Evolutionary conservation across 306 rosid genomes (phyloP), one percentile per base, ranked within the genome.

Genomic region (Vicia villosa): DNA sequence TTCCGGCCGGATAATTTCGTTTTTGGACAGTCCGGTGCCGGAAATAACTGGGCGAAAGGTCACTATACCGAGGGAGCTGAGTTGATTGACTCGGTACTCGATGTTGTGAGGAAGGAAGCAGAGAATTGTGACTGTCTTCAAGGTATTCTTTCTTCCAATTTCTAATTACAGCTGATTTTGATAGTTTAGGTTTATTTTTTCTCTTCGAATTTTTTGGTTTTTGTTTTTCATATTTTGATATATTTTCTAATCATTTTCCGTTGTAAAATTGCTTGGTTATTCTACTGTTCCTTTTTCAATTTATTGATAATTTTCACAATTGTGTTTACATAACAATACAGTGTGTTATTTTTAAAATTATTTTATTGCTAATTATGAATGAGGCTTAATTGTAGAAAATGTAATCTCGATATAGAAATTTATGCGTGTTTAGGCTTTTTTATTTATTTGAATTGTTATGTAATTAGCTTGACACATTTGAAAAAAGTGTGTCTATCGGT

Each of bases 11-110:
- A 81, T 68, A 85, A 85, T 74, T 85, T 82, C 64, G 83, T 85
- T 0, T 81, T 84, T 32, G 82, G 86, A 4, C 84, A 84, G 77
- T 84, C 79, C 54, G 84, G 86, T 14, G 86, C 80, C 37, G 88
- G 88, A n/a, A 84, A 85, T 76, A 85, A 85, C 77, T 82, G 86
- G 89, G 89, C 89, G 54, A 85, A 82, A 58, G 89, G 87, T 4
- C 89, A 85, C 65, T 85, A 85, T 56, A 85, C 89, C 0, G 83
- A 85, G 22, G 87, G 87, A 2, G 88, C 80, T 1, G 82, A 81
- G 82, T 81, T 84, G 38, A 84, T 85, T 30, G 85, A 85, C 63
- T 85, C 83, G 1, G 87, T 85, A 2, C 90, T 83, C 10, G 80
- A 85, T 43, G 86, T 85, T 16, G 86, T 85, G 0, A 79, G 89